These are phyloP conservation scores for Colletotrichum aenigma DNA, from an alignment of 2,329 filamentous ascomycete species.

Conservation along the genomic window DNA sequence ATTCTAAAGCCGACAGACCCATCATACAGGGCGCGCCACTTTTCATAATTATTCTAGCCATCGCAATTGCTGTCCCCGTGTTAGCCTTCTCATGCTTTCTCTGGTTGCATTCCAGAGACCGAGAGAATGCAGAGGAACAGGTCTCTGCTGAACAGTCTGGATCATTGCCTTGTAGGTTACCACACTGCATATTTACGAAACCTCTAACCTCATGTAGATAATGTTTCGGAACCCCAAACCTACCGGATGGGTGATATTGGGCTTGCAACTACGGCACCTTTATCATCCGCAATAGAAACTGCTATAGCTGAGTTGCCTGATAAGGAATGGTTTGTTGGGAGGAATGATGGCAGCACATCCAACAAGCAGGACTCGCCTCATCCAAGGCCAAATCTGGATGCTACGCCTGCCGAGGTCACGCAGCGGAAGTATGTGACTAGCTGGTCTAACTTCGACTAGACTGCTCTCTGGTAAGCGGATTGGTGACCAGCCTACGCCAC, in stretches of 20 bases:
- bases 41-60: not conserved
- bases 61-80: not conserved
- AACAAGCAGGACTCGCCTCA: not conserved
- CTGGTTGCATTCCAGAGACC: not conserved
- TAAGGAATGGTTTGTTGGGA: not conserved
- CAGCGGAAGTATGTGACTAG: not conserved
- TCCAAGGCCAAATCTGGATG: not conserved
- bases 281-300: not conserved
- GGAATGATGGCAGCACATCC: not conserved
- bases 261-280: not conserved
- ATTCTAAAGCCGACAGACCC: not conserved
- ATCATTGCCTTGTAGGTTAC: not conserved
- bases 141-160: not conserved
- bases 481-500: not conserved
- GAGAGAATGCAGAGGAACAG: not conserved
- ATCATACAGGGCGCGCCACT: not conserved
- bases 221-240: not conserved
- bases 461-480: not conserved
- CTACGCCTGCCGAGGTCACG: not conserved
- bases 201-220: not conserved
- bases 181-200: not conserved
- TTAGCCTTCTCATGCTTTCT: not conserved
- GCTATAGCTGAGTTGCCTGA: not conserved
- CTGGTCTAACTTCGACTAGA: not conserved
- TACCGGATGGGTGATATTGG: not conserved